Evolutionary conservation across 2,329 filamentous ascomycete species (phyloP).

Genomic region (Colletotrichum sp.): DNA sequence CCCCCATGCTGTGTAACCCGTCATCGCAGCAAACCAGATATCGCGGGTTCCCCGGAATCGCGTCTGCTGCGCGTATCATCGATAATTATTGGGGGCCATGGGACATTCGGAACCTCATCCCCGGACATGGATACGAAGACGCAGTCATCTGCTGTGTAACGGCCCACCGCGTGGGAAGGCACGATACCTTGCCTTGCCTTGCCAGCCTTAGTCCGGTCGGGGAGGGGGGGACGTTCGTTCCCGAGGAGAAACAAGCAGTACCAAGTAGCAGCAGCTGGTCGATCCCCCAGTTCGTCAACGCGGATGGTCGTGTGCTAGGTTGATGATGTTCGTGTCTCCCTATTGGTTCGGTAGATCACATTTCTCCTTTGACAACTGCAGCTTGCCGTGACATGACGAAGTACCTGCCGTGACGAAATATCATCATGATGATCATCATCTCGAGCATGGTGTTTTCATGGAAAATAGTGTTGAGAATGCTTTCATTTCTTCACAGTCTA

Average conservation of each 20-base stretch:
- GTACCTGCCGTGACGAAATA: neutral
- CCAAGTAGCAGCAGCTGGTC: neutral
- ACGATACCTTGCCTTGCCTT: neutral
- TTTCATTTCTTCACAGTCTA: constrained; percentile 7
- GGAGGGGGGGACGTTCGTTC: neutral
- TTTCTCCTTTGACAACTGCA: neutral
- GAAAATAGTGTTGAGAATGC: neutral
- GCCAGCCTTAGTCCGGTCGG: neutral
- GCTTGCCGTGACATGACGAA: neutral
- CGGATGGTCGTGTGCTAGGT: neutral
- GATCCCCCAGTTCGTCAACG: constrained; percentile 4
- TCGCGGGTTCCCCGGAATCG: constrained; percentile 5
- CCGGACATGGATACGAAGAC: constrained; percentile 1
- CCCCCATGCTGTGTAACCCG: constrained; percentile 15
- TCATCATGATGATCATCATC: neutral
- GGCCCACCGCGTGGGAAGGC: neutral
- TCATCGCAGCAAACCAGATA: neutral
- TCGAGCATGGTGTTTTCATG: neutral
- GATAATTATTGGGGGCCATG: neutral
- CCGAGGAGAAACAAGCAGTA: neutral
- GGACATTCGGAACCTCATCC: neutral
- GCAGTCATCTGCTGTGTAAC: constrained; percentile 19
- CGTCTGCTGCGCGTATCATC: neutral
- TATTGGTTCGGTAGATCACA: neutral
- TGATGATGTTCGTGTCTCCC: neutral